These are phyloP conservation scores for Graphiopsis chlorocephala DNA, from an alignment of 2,329 filamentous ascomycete species.

Conservation along the genomic window DNA sequence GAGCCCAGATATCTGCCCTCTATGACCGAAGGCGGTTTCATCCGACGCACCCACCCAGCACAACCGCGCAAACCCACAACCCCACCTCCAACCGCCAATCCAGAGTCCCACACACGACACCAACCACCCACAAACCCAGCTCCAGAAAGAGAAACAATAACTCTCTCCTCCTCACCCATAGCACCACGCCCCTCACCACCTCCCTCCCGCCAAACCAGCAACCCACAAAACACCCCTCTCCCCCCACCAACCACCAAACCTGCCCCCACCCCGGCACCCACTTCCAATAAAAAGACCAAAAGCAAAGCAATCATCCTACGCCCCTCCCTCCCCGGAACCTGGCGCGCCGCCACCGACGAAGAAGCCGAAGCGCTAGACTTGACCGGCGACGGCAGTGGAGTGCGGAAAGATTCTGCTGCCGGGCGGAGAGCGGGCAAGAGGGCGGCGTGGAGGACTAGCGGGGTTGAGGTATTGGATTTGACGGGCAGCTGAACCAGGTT, in stretches of 20 bases:
- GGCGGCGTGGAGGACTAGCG: conserved; percentile 32
- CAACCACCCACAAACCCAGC: not conserved
- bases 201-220: not conserved
- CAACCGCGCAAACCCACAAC: not conserved
- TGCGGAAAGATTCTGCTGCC: conserved; percentile 6
- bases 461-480: conserved; percentile 37
- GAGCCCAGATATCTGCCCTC: not conserved
- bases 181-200: not conserved
- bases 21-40: not conserved
- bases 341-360: conserved; percentile 30
- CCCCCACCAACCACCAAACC: not conserved
- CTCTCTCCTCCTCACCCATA: not conserved
- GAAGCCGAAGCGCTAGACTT: conserved; percentile 30
- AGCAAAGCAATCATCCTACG: conserved; percentile 29
- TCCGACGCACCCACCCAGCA: not conserved
- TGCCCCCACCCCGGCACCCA: not conserved
- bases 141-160: not conserved
- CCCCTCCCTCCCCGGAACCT: conserved; percentile 33
- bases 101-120: not conserved
- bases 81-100: not conserved
- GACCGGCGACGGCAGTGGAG: conserved; percentile 27
- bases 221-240: too few species aligned
- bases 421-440: conserved; percentile 16
- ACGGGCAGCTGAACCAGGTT: conserved; percentile 18
- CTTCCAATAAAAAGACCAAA: not conserved